Conservation (phyloP, 106 monocot species). For the Xerophyta viscosa region DNA sequence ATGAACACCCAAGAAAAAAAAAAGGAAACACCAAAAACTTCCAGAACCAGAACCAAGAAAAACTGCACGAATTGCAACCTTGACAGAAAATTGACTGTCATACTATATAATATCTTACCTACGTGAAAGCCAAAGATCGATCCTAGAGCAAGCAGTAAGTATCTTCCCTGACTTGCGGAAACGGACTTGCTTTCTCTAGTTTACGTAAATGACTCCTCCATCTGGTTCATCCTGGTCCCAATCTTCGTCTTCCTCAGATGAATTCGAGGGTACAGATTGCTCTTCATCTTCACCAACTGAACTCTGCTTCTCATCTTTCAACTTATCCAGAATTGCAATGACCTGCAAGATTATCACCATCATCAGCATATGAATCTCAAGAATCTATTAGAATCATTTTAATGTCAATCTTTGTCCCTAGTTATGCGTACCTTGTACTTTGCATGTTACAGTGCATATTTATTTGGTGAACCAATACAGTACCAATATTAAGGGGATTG, state of each 20-base stretch:
- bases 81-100: too few species aligned
- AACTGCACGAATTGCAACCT: too few species aligned
- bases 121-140: too few species aligned
- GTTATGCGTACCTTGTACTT: too few species aligned
- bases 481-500: too few species aligned
- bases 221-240: conserved; percentile 19
- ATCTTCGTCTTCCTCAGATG: conserved; percentile 21
- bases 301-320: conserved; percentile 29
- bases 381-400: neutral
- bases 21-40: too few species aligned
- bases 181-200: conserved; percentile 1
- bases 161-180: neutral
- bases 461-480: too few species aligned
- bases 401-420: neutral
- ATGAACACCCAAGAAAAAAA: too few species aligned
- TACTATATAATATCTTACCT: too few species aligned
- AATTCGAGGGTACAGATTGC: conserved; percentile 7
- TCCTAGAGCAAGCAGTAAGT: too few species aligned
- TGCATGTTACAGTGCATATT: too few species aligned
- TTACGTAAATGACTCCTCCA: conserved; percentile 18
- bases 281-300: conserved; percentile 10
- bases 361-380: neutral
- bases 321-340: conserved; percentile 25
- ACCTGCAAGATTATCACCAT: conserved; percentile 15
- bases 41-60: too few species aligned